Base-by-base conservation (phyloP, 2,329 filamentous ascomycete genomes). In the Epichloe sylvatica region DNA sequence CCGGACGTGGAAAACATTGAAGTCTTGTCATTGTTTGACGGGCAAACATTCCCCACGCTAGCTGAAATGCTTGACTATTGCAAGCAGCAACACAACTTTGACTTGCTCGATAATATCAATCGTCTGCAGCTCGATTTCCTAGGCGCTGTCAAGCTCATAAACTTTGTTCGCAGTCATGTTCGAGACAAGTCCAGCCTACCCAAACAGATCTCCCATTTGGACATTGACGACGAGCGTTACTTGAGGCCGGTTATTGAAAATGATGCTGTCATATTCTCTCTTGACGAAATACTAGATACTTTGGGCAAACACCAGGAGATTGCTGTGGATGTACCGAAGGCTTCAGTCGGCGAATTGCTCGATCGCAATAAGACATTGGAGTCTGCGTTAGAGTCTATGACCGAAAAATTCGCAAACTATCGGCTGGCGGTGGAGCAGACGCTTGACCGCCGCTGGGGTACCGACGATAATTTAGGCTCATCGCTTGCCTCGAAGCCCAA, bases 211-310 rank as follows among this genome's bases (percentile, higher is more conserved):
- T 73, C 78, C 3, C 70, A 70, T 36, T 69, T 72, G 2, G 72
- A 80, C 25, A 81, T 96, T 54, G 74, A 80, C n/a, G 79, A 88
- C 53, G 91, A 97, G 55, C 75, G 77, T 55, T 94, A 82, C 61
- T 73, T 98, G 51, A 84, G 85, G 61, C 92, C 92, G 0, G 82
- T 89, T 4, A 69, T 98, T 7, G 83, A 92, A 51, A 88, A 96
- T 56, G 92, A 98, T 63, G 86, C 90, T 4, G 71, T 97, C 48
- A 78, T 98, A 34, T 89, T 94, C 62, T 86, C 79, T 50, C 73
- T 98, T 19, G 91, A 94, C 55, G 92, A 96, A 54, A 55, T 70
- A 12, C 71, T 94, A 12, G 63, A 64, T 47, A 46, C 47, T 23
- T 23, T 17, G 19, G 69, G 72, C 41, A 51, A 54, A 17, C 72